Evolutionary conservation across 2,329 filamentous ascomycete species (phyloP), one percentile per base, ranked within the genome.

Genomic region (Cryphonectria nitschkei): DNA sequence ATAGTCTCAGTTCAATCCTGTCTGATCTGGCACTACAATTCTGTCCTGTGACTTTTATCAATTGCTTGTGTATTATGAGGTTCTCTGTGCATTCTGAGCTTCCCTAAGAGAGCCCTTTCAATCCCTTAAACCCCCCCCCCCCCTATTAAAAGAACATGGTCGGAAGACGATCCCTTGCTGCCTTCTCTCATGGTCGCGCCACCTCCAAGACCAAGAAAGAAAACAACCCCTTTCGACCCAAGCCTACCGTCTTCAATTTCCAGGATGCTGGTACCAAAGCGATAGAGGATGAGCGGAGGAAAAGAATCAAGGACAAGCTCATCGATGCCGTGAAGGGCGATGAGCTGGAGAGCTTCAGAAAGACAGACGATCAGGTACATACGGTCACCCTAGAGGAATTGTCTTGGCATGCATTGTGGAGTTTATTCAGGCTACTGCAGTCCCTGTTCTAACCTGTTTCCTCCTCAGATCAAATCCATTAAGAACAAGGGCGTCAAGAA

Each of bases 401-500:
- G 13, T 16, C 41, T 16, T 14, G 16, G 41, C 41, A 5, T 41
- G 39, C 8, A 9, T 41, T 41, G 39, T 41, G 1, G 9, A 6
- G 7, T 8, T 4, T 46, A 6, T 34, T 34, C 34, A 22, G 16
- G 43, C 43, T 46, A 46, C 43, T 4, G 7, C 43, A 3, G 43
- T 46, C 19, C 3, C 19, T 16, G 9, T 9, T 7, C 46, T 50
- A n/a, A 50, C 6, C 22, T 9, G 8, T 50, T 2, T n/a, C 22
- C 46, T n/a, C 19, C 22, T 13, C 50, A 88, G 75, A 76, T 89
- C 58, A 87, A 88, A 77, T 76, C 75, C 9, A 85, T 88, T 71
- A 82, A 84, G 75, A 82, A 84, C 70, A 88, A 87, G 76, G 83
- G 84, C 61, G 75, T 89, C n/a, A 80, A 84, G 22, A 74, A 77